phyloP scores from a whole-genome alignment of 331 rosid genomes.

The Cydonia oblonga region DNA sequence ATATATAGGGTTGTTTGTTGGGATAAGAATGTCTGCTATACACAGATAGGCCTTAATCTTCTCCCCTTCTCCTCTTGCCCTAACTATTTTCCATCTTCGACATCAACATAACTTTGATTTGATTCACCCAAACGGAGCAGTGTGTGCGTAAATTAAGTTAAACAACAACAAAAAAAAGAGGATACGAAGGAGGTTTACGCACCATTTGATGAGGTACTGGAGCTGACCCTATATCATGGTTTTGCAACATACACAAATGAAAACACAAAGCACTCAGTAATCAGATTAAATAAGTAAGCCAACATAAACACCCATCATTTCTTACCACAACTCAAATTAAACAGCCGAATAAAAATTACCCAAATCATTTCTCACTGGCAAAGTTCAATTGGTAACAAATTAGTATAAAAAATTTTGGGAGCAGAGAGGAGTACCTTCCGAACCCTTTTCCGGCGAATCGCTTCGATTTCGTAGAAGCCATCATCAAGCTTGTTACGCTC shows the following conservation, averaged over 20 bases:
- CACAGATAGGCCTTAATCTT: neutral
- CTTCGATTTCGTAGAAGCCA: constrained; percentile 71
- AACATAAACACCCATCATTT: neutral
- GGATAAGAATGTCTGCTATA: neutral
- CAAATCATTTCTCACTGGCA: neutral
- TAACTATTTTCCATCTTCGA: neutral
- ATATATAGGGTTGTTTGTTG: neutral
- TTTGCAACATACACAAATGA: constrained; percentile 10
- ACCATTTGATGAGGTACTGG: constrained; percentile 91
- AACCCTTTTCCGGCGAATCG: constrained; percentile 71
- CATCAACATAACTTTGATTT: neutral
- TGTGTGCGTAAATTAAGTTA: neutral
- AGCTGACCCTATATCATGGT: constrained; percentile 51
- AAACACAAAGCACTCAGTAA: neutral
- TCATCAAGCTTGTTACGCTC: constrained; percentile 45
- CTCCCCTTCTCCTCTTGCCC: neutral
- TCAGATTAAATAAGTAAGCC: constrained; percentile 18
- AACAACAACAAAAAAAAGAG: neutral
- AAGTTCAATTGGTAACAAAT: neutral
- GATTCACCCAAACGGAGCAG: neutral
- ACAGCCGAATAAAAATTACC: neutral
- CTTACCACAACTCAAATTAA: neutral
- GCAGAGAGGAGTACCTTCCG: constrained; percentile 45
- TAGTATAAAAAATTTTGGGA: neutral
- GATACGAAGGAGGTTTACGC: constrained; percentile 14